Evolutionary conservation across 129 eudicot genomes (phyloP), one percentile per base, ranked within the genome.

Genomic region (Erigeron canadensis): DNA sequence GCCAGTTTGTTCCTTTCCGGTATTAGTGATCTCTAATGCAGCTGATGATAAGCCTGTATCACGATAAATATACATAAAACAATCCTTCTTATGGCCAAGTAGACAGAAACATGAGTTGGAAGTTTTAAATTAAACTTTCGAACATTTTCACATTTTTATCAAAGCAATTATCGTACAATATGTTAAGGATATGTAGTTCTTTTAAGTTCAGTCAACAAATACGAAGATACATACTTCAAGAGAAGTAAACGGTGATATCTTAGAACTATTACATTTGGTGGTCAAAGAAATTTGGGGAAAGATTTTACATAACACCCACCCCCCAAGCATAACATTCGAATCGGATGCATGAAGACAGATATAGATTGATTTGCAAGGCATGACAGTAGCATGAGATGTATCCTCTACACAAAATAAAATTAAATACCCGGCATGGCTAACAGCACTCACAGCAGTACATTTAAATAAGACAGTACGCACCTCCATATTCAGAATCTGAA

Each of bases 401-500:
- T 37, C 43, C 45, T 61, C 60, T 60, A 37, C 39, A 7, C 21
- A 7, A 48, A 61, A 61, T 5, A 16, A 50, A 59, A 15, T 22
- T 46, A 28, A 44, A 8, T 60, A 4, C 60, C 60, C 11, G 15
- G 0, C 4, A 16, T 46, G 39, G 53, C 46, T 47, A 69, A 16
- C 37, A 37, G 58, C 9, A 40, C 41, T 50, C 34, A 48, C 1
- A 46, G 22, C 2, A 39, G 37, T 59, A 45, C 13, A 54, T 67
- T 5, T 23, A 44, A 66, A 55, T 11, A 56, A 67, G 67, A 46
- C 38, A 57, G 18, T 45, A 42, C 61, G 39, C 21, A 89, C 96
- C 98, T 89, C 96, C 96, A 61, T 85, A 94, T 81, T 89, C 96
- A 78, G 98, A 94, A 77, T 94, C 98, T 59, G 98, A 89, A 77